Evolutionary conservation across 768 basidiomycete genomes (phyloP).

Genomic region (Hypsizygus marmoreus): DNA sequence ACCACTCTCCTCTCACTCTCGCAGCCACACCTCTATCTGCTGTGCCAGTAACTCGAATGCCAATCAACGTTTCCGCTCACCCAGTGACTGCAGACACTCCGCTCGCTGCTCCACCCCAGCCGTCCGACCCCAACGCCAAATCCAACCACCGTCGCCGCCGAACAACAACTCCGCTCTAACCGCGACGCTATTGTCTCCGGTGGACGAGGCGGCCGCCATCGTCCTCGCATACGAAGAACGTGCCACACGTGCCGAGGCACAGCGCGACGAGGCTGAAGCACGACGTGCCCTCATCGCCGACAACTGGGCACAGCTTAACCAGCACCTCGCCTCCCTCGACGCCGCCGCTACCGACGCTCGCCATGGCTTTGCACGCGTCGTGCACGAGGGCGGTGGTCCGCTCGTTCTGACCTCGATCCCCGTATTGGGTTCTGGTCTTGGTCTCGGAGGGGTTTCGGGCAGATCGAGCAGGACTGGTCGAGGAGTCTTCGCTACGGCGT

Average conservation of each 20-base stretch:
- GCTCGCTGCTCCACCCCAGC: conserved; percentile 4
- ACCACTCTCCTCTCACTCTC: too few relatives aligned
- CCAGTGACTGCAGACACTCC: conserved; percentile 22
- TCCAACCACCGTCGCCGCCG: conserved; percentile 20
- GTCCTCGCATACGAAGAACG: conserved; percentile 53
- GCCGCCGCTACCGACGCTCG: conserved; percentile 51
- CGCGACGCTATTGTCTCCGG: conserved; percentile 12
- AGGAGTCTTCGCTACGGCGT: not conserved
- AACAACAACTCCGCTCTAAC: conserved; percentile 13
- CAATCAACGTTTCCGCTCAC: too few relatives aligned
- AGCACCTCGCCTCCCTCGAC: conserved; percentile 48
- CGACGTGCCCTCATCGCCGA: conserved; percentile 45
- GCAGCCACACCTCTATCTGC: too few relatives aligned
- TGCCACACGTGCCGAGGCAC: conserved; percentile 48
- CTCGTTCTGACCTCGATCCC: conserved; percentile 40
- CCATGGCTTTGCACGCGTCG: conserved; percentile 43
- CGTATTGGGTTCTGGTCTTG: too few relatives aligned
- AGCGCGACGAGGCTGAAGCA: conserved; percentile 57
- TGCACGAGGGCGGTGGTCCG: conserved; percentile 44
- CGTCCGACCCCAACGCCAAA: conserved; percentile 15
- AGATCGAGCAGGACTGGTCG: not conserved
- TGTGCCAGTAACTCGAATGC: too few relatives aligned
- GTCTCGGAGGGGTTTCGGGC: too few relatives aligned
- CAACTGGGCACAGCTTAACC: conserved; percentile 52
- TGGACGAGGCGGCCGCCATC: conserved; percentile 31